These are phyloP conservation scores for Fusarium udum DNA, from an alignment of 2,329 filamentous ascomycete genomes.

Conservation along the genomic window DNA sequence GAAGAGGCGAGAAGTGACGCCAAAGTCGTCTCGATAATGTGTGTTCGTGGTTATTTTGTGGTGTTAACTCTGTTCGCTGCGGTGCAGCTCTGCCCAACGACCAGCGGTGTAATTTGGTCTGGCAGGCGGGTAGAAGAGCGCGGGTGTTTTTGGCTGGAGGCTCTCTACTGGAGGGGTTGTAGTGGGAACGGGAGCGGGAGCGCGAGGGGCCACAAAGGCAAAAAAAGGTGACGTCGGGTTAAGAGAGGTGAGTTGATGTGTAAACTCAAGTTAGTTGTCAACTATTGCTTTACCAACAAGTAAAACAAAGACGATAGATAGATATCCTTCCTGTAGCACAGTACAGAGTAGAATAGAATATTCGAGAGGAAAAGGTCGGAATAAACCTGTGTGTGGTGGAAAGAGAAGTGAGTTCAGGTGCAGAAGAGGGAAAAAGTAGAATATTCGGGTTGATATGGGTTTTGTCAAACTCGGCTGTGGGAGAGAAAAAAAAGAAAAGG, in stretches of 20 bases:
- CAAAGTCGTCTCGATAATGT: constrained; percentile 30
- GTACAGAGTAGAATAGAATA: not conserved
- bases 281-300: constrained; percentile 19
- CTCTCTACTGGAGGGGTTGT: constrained; percentile 31
- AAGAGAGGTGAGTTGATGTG: constrained; percentile 6
- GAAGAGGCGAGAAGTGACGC: constrained; percentile 14
- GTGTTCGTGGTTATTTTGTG: constrained; percentile 34
- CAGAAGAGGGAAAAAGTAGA: constrained; percentile 39
- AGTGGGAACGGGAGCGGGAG: constrained; percentile 40
- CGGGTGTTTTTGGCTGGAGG: constrained; percentile 36
- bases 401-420: constrained; percentile 37
- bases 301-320: constrained; percentile 13
- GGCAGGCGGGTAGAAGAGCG: constrained; percentile 39
- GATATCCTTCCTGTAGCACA: constrained; percentile 8
- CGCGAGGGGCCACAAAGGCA: constrained; percentile 37
- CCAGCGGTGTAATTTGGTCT: constrained; percentile 38
- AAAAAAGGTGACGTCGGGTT: constrained; percentile 34
- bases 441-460: constrained; percentile 44
- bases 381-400: constrained; percentile 39
- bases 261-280: constrained; percentile 12
- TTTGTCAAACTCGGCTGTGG: constrained; percentile 46
- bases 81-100: constrained; percentile 46
- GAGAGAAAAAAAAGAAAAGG: constrained; percentile 39
- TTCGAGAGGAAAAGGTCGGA: constrained; percentile 23
- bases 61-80: constrained; percentile 36